Base-by-base conservation (phyloP, 73 alveolate species). In the Paramecium sexaurelia region DNA sequence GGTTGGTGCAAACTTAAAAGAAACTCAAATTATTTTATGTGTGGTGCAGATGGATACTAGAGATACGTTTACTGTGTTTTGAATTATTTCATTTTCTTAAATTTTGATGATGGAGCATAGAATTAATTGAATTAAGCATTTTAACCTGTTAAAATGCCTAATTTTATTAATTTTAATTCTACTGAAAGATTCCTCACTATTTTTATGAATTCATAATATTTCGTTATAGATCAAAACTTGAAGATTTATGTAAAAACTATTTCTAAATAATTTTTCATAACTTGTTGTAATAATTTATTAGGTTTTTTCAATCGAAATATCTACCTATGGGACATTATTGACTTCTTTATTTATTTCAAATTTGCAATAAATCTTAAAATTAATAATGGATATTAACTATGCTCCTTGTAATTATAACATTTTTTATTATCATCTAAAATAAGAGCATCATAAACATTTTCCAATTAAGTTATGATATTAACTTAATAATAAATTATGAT, bases 371-470 rank as follows among this genome's bases (percentile, higher is more conserved):
- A 37, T 75, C 90, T 78, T 11, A 15, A 19, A 2, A 35, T 2
- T 7, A 43, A 43, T 29, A 13, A 32, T 71, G 1, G 9, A 2
- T 3, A 68, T 33, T 13, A 27, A 71, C 86, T 61, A n/a, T 33
- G 57, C 86, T 71, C 86, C 86, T 35, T 71, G 15, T 10, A 71
- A 15, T 4, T 35, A 71, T n/a, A 71, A 40, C 4, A 13, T 71
- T 36, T 29, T 0, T 57, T 20, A 15, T 10, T 35, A 37, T 71
- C 86, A 71, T 71, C 86, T 71, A 71, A 35, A 0, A 9, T 7
- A 7, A 71, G 86, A 71, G 35, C 33, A 71, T 71, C 86, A 33
- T 71, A 71, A 37, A 71, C 86, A 71, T 71, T 71, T 36, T 71
- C 57, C 43, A 20, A 15, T 19, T 20, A 11, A 20, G 2, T 17